A percentile compares a stretch with the other conserved stretches of the same genome.
These are phyloP conservation scores for Calamus simplicifolius DNA, from an alignment of 176 grass and related monocot genomes.

Conservation along the genomic window DNA sequence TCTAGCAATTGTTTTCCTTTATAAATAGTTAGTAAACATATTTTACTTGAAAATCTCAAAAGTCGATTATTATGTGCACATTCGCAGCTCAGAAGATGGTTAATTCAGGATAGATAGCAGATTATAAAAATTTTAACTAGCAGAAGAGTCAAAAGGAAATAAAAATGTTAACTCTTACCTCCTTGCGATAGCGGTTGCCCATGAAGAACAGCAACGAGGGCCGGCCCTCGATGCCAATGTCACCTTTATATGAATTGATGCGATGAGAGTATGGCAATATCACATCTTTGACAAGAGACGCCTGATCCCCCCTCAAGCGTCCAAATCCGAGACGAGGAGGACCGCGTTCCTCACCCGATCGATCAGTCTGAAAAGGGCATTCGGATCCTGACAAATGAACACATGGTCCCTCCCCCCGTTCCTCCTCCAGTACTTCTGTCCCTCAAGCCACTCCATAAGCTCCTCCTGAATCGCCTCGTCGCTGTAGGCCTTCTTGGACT, in stretches of 20 bases:
- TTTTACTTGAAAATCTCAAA: too few species aligned
- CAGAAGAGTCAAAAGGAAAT: neutral
- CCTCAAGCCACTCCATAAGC: slow-evolving; percentile 64
- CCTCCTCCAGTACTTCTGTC: slow-evolving; percentile 61
- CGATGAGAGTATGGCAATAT: slow-evolving; percentile 87
- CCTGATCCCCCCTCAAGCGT: slow-evolving; percentile 54
- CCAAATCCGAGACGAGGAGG: slow-evolving; percentile 87
- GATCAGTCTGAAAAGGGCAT: slow-evolving; percentile 63
- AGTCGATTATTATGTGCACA: too few species aligned
- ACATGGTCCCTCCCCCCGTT: slow-evolving; percentile 71
- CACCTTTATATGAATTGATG: slow-evolving; percentile 69
- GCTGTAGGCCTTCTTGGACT: slow-evolving; percentile 30
- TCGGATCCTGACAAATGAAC: slow-evolving; percentile 93
- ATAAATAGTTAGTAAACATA: too few species aligned
- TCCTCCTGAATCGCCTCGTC: slow-evolving; percentile 82
- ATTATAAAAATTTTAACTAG: neutral
- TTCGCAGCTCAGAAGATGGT: too few species aligned
- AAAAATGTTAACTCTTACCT: slow-evolving; percentile 38
- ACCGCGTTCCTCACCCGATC: slow-evolving; percentile 67
- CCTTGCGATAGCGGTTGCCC: slow-evolving; percentile 92
- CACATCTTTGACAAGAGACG: slow-evolving; percentile 85
- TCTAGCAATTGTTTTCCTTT: neutral
- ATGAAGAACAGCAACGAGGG: slow-evolving; percentile 84
- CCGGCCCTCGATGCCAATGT: slow-evolving; percentile 37
- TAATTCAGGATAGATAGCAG: too few species aligned